A percentile compares a stretch with the other conserved stretches of the same genome.
Evolutionary conservation across 768 basidiomycete species (phyloP).

Genomic region (Tylopilus subfusipes): DNA sequence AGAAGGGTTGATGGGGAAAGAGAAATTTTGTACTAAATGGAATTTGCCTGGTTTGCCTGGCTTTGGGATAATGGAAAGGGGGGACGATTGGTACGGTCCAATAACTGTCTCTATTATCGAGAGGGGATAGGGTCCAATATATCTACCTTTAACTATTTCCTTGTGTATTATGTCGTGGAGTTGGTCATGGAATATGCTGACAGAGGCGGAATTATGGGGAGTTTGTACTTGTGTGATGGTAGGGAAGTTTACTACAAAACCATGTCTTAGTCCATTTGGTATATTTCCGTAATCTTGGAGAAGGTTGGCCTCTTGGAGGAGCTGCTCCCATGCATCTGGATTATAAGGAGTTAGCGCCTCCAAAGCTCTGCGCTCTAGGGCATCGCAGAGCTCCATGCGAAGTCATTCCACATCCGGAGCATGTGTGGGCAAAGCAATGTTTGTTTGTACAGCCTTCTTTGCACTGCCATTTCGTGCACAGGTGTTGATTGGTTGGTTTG

Average conservation of each 20-base stretch:
- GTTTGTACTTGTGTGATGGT: not conserved
- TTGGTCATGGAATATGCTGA: not conserved
- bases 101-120: too few species aligned
- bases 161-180: not conserved
- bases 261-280: not conserved
- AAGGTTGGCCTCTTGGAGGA: not conserved
- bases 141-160: too few species aligned
- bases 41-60: too few species aligned
- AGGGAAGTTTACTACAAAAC: not conserved
- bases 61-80: too few species aligned
- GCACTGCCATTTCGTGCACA: not conserved
- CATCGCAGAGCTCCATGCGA: not conserved
- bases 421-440: not conserved
- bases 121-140: not conserved
- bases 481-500: not conserved
- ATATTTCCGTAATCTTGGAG: not conserved
- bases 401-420: not conserved
- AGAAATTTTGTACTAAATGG: too few species aligned
- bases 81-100: not conserved
- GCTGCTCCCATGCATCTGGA: not conserved
- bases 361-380: not conserved
- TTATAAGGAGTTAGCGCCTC: not conserved
- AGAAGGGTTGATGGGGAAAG: fast-evolving
- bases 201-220: not conserved
- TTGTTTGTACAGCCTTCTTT: not conserved